Evolutionary conservation across 106 monocot species (phyloP), one percentile per base, ranked within the genome.

Genomic region (Dendrobium nobile): DNA sequence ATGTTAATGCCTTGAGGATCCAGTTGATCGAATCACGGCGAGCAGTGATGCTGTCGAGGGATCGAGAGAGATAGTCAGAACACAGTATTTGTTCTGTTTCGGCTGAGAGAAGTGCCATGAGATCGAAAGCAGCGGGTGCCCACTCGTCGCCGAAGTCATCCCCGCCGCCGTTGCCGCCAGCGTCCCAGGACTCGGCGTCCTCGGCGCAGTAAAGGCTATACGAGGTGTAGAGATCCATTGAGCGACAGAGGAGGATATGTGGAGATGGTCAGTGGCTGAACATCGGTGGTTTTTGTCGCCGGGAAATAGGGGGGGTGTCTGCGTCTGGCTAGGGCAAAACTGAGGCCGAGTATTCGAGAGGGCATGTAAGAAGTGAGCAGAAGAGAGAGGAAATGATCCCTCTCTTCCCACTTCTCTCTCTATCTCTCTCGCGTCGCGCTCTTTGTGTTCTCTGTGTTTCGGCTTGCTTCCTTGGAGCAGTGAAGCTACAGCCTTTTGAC

Each of bases 11-110:
- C 84, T 95, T 90, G 75, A 92, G 84, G 67, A 95, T 92, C 92
- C 92, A 95, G 81, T 79, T 79, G 77, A 95, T 68, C 83, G 90
- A 84, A 77, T 86, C 82, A 16, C 78, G 88, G 45, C 92, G 95
- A 72, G 84, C 67, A 15, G 82, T 40, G 90, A 83, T 67, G 37
- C 37, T 37, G 87, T 92, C 82, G 77, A 86, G 68, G 41, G 77
- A 67, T 31, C 77, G 82, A 42, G 75, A 18, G 58, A 88, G 80
- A 82, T 87, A 91, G 75, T 82, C 88, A n/a, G 76, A 37, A 28
- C 75, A 51, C 24, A 87, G 87, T 48, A 82, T 37, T 83, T 85
- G 79, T 9, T 86, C 77, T 44, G 74, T 18, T 85, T 92, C 94
- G 4, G 80, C 76, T 16, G 86, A 77, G 78, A 91, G 78, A 40